Evolutionary conservation across 2,329 filamentous ascomycete genomes (phyloP), one percentile per base, ranked within the genome.

Genomic region (Fusarium armeniacum): DNA sequence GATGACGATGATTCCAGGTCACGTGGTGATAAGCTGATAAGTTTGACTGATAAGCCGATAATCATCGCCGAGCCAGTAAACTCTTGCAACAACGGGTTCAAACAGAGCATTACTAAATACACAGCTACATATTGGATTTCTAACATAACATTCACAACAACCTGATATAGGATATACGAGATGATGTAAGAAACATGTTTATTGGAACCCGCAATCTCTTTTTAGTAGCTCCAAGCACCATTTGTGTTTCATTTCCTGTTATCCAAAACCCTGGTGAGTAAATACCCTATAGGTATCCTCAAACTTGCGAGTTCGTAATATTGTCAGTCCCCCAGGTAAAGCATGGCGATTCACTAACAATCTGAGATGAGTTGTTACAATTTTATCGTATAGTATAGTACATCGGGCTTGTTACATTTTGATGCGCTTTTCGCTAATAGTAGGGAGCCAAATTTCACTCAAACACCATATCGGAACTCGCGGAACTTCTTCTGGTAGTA

Each of bases 401-500:
- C 61, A 65, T 3, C 16, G 11, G 5, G 0, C 0, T 4, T 3
- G 13, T 2, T 7, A 11, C 15, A n/a, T 10, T 16, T 28, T 9
- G n/a, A n/a, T 15, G 8, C 22, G 7, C 9, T 2, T 22, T 22
- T 28, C 18, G 16, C 26, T 5, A 9, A 20, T 2, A 7, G 5
- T 5, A n/a, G 15, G 3, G 10, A 28, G 2, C 1, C 16, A 15
- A 13, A 2, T 6, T 4, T n/a, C 28, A 12, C 40, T 73, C 61
- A 82, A 4, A 81, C 79, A 12, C 80, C 80, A n/a, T 74, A 81
- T 18, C 73, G 73, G 62, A 82, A 81, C 61, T 82, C 81, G 30
- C 78, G 76, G 54, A 77, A 77, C 71, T 82, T 82, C 71, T 81
- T 81, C 69, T 81, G 78, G 65, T 82, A 82, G 66, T 82, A 82